Conservation (phyloP, 225 moss, liverwort and hornwort genomes). For the Bryum argenteum region DNA sequence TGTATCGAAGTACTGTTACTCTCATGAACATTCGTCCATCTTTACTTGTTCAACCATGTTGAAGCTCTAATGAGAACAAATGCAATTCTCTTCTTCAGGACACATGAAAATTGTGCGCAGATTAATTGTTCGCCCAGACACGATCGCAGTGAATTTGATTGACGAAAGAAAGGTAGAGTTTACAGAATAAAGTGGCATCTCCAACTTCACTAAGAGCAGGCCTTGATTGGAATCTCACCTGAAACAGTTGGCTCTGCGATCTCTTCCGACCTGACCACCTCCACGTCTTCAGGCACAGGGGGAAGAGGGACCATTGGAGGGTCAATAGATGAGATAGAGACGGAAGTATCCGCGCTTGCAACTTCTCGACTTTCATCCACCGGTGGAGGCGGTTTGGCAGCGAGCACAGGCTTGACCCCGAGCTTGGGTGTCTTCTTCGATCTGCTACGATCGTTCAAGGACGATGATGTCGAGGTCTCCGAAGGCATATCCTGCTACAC, state of each 20-base stretch:
- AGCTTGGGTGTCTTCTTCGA: constrained; percentile 20
- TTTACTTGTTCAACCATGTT: too few species aligned
- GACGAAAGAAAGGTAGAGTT: neutral
- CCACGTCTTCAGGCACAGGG: constrained; percentile 24
- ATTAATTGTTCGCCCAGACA: neutral
- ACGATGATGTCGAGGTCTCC: constrained; percentile 26
- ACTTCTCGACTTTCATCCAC: constrained; percentile 32
- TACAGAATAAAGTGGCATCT: neutral
- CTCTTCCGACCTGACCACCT: constrained; percentile 26
- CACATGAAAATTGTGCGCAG: neutral
- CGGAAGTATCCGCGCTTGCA: neutral
- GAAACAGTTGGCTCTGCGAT: constrained; percentile 30
- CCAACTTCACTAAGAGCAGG: constrained; percentile 7
- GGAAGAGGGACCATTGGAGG: neutral
- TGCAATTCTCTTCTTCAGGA: too few species aligned
- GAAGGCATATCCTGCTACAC: constrained; percentile 31
- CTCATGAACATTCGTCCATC: neutral
- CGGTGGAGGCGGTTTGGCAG: constrained; percentile 35
- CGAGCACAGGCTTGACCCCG: constrained; percentile 37
- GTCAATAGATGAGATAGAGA: constrained; percentile 8
- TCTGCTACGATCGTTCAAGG: constrained; percentile 10
- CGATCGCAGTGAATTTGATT: neutral
- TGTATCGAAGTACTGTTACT: neutral
- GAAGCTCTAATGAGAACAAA: too few species aligned
- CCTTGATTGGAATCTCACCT: constrained; percentile 1